Percentiles rank a stretch among this genome's conserved stretches.
Conservation (phyloP, 257 asterid genomes). For the Penstemon davidsonii region DNA sequence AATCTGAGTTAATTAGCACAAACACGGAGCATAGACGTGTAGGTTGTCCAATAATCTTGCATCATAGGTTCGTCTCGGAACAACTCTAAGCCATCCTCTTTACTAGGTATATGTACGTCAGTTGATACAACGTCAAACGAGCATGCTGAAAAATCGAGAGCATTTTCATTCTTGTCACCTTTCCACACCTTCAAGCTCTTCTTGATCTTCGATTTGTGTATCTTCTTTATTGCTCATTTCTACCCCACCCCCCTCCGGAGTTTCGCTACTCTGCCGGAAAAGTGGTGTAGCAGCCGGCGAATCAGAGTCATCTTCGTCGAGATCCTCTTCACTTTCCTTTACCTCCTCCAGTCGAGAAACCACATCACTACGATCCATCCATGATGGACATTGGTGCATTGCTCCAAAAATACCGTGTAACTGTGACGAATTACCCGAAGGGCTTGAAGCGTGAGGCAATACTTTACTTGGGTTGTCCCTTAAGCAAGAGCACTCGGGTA, state of each 20-base stretch:
- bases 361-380: slow-evolving; percentile 43
- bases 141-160: not conserved
- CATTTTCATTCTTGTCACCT: slow-evolving; percentile 42
- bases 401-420: slow-evolving; percentile 41
- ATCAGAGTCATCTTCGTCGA: slow-evolving; percentile 62
- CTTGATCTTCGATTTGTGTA: slow-evolving; percentile 84
- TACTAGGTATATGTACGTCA: not conserved
- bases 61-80: not conserved
- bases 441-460: slow-evolving; percentile 38
- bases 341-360: slow-evolving; percentile 35
- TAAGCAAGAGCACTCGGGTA: slow-evolving; percentile 82
- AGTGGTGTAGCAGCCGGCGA: slow-evolving; percentile 52
- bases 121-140: slow-evolving; percentile 4
- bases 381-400: slow-evolving; percentile 63
- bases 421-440: slow-evolving; percentile 31
- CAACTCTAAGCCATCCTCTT: slow-evolving; percentile 16
- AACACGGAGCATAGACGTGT: not conserved
- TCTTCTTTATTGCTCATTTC: slow-evolving; percentile 76
- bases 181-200: slow-evolving; percentile 92
- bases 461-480: slow-evolving; percentile 29
- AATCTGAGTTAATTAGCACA: slow-evolving; percentile 1
- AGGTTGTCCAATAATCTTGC: not conserved
- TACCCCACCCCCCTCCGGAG: slow-evolving; percentile 49
- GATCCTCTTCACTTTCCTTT: slow-evolving; percentile 53
- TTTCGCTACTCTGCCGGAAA: slow-evolving; percentile 48